Evolutionary conservation across 208 protist genomes (phyloP).

Genomic region (Crithidia mellificae): DNA sequence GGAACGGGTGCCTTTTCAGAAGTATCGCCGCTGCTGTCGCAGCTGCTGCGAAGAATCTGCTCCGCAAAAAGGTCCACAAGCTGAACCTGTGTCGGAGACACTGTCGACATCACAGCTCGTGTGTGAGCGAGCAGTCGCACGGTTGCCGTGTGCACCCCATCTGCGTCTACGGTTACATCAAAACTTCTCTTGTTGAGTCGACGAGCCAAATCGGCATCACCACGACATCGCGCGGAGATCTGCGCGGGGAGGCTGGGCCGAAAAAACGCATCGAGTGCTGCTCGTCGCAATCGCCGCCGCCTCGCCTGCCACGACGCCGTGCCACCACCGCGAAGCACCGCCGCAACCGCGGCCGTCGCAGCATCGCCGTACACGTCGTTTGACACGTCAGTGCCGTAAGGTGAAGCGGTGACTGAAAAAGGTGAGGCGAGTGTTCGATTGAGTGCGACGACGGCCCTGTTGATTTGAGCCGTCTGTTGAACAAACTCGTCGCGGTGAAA

Average conservation of each 20-base stretch:
- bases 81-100: conserved; percentile 31
- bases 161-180: no score
- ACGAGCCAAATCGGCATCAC: no score
- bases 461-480: background rate
- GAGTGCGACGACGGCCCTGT: no score
- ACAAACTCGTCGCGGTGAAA: no score
- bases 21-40: background rate
- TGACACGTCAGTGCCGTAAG: no score
- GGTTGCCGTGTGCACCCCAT: conserved; percentile 7
- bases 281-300: conserved; percentile 19
- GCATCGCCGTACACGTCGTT: conserved; percentile 14
- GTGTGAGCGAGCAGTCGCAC: conserved; percentile 23
- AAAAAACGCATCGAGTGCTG: conserved; percentile 31
- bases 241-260: conserved; percentile 13
- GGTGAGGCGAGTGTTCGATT: no score
- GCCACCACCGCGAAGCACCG: conserved; percentile 14
- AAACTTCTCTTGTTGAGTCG: no score
- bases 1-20: background rate
- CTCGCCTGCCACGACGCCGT: conserved; percentile 10
- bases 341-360: conserved; percentile 20
- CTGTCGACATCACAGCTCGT: conserved; percentile 13
- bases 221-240: conserved; percentile 6
- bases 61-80: conserved; percentile 28
- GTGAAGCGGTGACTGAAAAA: no score
- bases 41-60: background rate